phyloP scores from a whole-genome alignment of 2,329 filamentous ascomycete genomes.

The Orbilia brochopaga region DNA sequence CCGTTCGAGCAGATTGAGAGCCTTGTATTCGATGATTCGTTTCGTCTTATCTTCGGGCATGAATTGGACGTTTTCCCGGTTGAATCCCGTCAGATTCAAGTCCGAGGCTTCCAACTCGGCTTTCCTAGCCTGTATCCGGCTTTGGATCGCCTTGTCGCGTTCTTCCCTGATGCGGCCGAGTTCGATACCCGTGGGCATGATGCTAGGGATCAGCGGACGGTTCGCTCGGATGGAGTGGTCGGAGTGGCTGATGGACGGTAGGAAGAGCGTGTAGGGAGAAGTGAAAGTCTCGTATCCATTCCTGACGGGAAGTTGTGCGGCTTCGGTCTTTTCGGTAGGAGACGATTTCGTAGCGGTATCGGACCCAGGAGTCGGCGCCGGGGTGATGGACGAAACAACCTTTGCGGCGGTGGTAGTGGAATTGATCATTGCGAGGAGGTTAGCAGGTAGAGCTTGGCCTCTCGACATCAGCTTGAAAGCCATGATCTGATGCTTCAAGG shows the following conservation, averaged over 20 bases:
- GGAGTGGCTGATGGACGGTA: slow-evolving; percentile 73
- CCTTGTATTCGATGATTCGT: slow-evolving; percentile 94
- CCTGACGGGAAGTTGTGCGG: slow-evolving; percentile 55
- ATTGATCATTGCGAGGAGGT: slow-evolving; percentile 62
- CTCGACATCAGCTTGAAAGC: slow-evolving; percentile 90
- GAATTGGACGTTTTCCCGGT: slow-evolving; percentile 11
- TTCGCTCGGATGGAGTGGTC: slow-evolving; percentile 78
- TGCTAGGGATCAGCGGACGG: slow-evolving; percentile 79
- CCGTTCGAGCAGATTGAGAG: slow-evolving; percentile 82
- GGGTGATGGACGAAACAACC: slow-evolving; percentile 57
- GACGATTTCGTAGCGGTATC: slow-evolving; percentile 56
- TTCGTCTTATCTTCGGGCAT: slow-evolving; percentile 79
- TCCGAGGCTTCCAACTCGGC: slow-evolving; percentile 77
- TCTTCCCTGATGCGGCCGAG: slow-evolving; percentile 84
- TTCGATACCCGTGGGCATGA: slow-evolving; percentile 88
- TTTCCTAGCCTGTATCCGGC: slow-evolving; percentile 83
- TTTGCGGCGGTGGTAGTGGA: slow-evolving; percentile 56
- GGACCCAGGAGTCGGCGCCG: slow-evolving; percentile 58
- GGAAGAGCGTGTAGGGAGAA: slow-evolving; percentile 70
- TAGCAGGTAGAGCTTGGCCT: slow-evolving; percentile 72
- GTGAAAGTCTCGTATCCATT: slow-evolving; percentile 74
- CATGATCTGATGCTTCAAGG: slow-evolving; percentile 82
- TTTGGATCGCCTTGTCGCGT: slow-evolving; percentile 85
- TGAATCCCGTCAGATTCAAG: slow-evolving; percentile 67
- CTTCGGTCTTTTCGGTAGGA: slow-evolving; percentile 54